Evolutionary conservation across 2,329 filamentous ascomycete genomes (phyloP).

Genomic region (Botrytis deweyae): DNA sequence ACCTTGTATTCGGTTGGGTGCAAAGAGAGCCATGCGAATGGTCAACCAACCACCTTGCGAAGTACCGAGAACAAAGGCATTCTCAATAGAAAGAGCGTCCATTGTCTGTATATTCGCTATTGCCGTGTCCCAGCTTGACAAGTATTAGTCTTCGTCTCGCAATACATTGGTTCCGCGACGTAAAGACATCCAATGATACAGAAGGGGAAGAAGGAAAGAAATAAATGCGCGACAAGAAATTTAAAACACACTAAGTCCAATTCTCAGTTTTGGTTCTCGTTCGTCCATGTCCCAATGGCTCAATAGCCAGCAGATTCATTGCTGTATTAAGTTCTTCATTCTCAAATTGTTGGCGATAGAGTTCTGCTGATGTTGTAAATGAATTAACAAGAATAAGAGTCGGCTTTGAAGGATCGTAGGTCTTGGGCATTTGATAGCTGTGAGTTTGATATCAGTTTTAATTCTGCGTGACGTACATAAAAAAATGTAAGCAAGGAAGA

Average conservation of each 20-base stretch:
- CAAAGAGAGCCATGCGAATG: slow-evolving; percentile 51
- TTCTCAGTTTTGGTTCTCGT: slow-evolving; percentile 45
- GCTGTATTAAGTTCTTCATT: slow-evolving; percentile 43
- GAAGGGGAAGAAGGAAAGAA: not conserved
- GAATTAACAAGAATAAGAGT: slow-evolving; percentile 54
- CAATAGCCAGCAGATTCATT: slow-evolving; percentile 52
- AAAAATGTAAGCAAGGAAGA: not conserved
- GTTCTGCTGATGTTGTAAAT: slow-evolving; percentile 50
- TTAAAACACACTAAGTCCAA: slow-evolving; percentile 46
- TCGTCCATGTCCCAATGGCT: slow-evolving; percentile 53
- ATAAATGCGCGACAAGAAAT: not conserved
- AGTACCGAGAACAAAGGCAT: slow-evolving; percentile 52
- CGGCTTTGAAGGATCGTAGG: slow-evolving; percentile 52
- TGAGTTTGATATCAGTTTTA: not conserved
- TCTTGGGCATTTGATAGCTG: slow-evolving; percentile 25
- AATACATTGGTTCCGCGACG: not conserved
- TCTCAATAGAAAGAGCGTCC: slow-evolving; percentile 48
- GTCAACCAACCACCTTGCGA: slow-evolving; percentile 55
- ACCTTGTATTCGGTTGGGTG: slow-evolving; percentile 49
- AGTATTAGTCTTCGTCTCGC: not conserved
- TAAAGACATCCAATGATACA: not conserved
- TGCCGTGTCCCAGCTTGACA: slow-evolving; percentile 50
- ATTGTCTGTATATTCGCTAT: slow-evolving; percentile 56
- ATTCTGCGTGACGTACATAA: not conserved
- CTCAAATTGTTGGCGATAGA: slow-evolving; percentile 48